Base-by-base conservation (phyloP, 768 basidiomycete genomes). In the Amanita subjunquillea region DNA sequence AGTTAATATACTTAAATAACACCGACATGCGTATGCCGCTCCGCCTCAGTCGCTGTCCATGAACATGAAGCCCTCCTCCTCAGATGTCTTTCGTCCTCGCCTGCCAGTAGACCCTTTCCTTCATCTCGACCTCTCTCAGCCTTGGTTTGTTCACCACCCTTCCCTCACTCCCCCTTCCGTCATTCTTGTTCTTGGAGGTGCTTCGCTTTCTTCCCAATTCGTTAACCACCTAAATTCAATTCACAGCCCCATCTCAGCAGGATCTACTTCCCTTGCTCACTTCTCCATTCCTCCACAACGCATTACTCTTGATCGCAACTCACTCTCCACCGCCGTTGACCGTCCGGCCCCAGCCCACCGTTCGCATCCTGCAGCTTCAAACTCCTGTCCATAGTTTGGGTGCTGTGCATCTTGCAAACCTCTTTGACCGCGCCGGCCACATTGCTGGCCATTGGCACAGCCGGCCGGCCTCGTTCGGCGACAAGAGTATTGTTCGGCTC, bases 231-330 rank as follows among this genome's bases (percentile, higher is more conserved):
- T 53, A 41, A 17, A 37, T 32, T 17, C 32, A 13, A 27, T 10
- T n/a, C 17, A 38, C 54, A 70, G 71, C 69, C 2, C 72, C 73
- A 0, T 54, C 61, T 0, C 53, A 55, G 15, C 50, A 60, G 10
- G 72, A 72, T 54, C 60, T 77, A 15, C 56, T 55, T 6, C 69
- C 72, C 0, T 59, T 77, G 1, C 56, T 72, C 9, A 57, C 62
- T n/a, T 69, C 72, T 0, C 56, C 62, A 0, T 59, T 57, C 25
- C 69, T 75, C 9, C 36, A 63, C 4, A 46, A 62, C 7, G 65
- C 67, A 0, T 67, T 75, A 25, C 38, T 77, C n/a, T 56, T 77
- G 38, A 58, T 74, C 44, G 73, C 72, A 0, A 70, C 73, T 0
- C 69, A 74, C 58, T 56, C 61, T 2, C 72, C 72, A 0, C 67